Evolutionary conservation across 805 yeast species (phyloP).

Genomic region (Kodamaea laetipori): DNA sequence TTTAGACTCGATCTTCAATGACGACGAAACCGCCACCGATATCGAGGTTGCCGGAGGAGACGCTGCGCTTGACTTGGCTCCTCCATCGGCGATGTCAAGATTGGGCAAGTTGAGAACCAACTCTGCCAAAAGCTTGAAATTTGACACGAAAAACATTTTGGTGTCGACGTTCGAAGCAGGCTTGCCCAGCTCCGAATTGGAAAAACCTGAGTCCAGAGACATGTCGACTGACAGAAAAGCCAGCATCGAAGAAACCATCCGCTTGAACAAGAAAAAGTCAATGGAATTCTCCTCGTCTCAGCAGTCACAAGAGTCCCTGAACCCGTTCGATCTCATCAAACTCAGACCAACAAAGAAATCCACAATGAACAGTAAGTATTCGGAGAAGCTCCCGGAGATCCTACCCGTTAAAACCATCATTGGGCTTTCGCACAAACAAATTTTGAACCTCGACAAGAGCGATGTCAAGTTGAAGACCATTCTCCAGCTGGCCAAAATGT

Average conservation of each 20-base stretch:
- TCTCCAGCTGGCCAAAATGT: slow-evolving; percentile 31
- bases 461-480: slow-evolving; percentile 43
- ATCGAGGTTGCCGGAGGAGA: slow-evolving; percentile 15
- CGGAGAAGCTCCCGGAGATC: slow-evolving; percentile 34
- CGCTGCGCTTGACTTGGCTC: slow-evolving; percentile 8
- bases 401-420: slow-evolving; percentile 38
- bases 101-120: slow-evolving; percentile 9
- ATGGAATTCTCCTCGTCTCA: slow-evolving; percentile 12
- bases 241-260: slow-evolving; percentile 17
- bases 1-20: slow-evolving; percentile 16
- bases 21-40: slow-evolving; percentile 16
- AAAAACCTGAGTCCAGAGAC: slow-evolving; percentile 11
- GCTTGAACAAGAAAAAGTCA: slow-evolving; percentile 17
- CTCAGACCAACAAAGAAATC: slow-evolving; percentile 27
- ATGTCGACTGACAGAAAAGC: slow-evolving; percentile 11
- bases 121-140: slow-evolving; percentile 12
- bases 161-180: slow-evolving; percentile 12
- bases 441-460: slow-evolving; percentile 30
- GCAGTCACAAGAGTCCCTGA: slow-evolving; percentile 9
- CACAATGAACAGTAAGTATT: slow-evolving; percentile 24
- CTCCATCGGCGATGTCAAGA: slow-evolving; percentile 4
- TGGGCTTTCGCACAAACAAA: slow-evolving; percentile 39
- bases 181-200: slow-evolving; percentile 9
- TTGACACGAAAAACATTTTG: slow-evolving; percentile 14
- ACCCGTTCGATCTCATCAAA: slow-evolving; percentile 26